Conservation (phyloP, 805 yeast genomes). For the Yamadazyma takamatsuzukensis region DNA sequence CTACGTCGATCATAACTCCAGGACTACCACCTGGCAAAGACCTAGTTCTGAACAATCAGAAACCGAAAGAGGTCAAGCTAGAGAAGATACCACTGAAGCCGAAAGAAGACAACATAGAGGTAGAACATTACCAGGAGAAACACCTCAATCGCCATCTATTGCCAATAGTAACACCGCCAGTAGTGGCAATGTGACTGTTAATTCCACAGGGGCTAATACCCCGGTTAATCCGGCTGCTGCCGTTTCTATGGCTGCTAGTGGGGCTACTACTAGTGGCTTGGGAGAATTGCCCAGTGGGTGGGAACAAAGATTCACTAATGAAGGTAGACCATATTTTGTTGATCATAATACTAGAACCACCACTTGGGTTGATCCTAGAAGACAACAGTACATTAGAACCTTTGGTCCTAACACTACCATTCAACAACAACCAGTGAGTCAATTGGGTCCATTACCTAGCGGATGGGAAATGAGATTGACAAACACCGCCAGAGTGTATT, state of each 20-base stretch:
- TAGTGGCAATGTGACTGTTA: conserved; percentile 46
- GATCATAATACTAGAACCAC: conserved; percentile 99
- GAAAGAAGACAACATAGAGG: conserved; percentile 90
- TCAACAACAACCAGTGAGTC: conserved; percentile 97
- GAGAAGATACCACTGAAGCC: conserved; percentile 71
- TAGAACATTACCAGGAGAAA: conserved; percentile 78
- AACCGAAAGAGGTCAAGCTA: conserved; percentile 58
- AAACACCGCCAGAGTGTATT: conserved; percentile 96
- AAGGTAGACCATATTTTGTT: conserved; percentile 96
- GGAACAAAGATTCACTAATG: conserved; percentile 98
- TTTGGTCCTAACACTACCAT: conserved; percentile 89
- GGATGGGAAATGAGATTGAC: conserved; percentile 99
- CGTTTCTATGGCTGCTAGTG: conserved; percentile 65
- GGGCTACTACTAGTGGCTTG: conserved; percentile 91
- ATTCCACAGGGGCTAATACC: conserved; percentile 40
- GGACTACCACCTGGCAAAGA: conserved; percentile 99
- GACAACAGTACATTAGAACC: conserved; percentile 96
- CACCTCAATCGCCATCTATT: conserved; percentile 33
- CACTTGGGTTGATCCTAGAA: conserved; percentile 99
- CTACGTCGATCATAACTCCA: conserved; percentile 95
- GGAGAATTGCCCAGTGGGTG: conserved; percentile 98
- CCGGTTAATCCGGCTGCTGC: conserved; percentile 67
- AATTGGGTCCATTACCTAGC: conserved; percentile 94
- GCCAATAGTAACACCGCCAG: conserved; percentile 17
- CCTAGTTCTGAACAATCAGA: conserved; percentile 84